A percentile compares a stretch with the other conserved stretches of the same genome.
Conservation (phyloP, 352 stramenopile species). For the Chrysophaeum taylorii region DNA sequence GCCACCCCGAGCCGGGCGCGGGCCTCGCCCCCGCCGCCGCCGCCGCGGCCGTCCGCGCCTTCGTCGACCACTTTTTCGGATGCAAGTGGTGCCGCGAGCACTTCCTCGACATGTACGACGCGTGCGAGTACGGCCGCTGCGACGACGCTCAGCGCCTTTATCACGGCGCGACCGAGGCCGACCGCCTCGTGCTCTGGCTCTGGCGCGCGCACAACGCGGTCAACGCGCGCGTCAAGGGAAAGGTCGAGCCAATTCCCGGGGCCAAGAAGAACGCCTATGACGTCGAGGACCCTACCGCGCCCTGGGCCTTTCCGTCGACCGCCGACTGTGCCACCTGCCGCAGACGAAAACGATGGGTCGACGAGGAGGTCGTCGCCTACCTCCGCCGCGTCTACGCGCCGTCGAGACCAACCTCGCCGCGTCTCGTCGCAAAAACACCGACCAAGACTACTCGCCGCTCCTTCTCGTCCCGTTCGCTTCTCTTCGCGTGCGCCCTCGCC, state of each 20-base stretch:
- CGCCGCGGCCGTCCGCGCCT: conserved; percentile 51
- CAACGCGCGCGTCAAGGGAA: conserved; percentile 41
- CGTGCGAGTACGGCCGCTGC: neutral
- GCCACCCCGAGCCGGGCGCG: too few relatives aligned
- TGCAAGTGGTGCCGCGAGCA: conserved; percentile 60
- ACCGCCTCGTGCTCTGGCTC: conserved; percentile 43
- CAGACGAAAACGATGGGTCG: neutral
- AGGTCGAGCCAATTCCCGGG: neutral
- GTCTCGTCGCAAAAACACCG: too few relatives aligned
- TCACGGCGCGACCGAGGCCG: too few relatives aligned
- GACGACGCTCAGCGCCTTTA: too few relatives aligned
- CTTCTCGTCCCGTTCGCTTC: too few relatives aligned
- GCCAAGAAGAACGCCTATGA: neutral
- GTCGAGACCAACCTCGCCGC: too few relatives aligned
- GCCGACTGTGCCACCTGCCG: neutral
- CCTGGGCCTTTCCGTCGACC: neutral
- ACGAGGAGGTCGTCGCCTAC: neutral
- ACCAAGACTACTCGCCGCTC: too few relatives aligned
- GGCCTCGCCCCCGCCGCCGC: conserved; percentile 49
- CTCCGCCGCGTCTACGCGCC: neutral
- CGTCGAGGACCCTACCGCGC: neutral
- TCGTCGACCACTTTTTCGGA: conserved; percentile 64
- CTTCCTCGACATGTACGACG: conserved; percentile 55
- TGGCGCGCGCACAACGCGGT: conserved; percentile 69
- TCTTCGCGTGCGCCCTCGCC: too few relatives aligned